Percentiles rank a stretch among this genome's conserved stretches.
Evolutionary conservation across 1,284 basidiomycete genomes (phyloP).

Genomic region (Fistulina hepatica): DNA sequence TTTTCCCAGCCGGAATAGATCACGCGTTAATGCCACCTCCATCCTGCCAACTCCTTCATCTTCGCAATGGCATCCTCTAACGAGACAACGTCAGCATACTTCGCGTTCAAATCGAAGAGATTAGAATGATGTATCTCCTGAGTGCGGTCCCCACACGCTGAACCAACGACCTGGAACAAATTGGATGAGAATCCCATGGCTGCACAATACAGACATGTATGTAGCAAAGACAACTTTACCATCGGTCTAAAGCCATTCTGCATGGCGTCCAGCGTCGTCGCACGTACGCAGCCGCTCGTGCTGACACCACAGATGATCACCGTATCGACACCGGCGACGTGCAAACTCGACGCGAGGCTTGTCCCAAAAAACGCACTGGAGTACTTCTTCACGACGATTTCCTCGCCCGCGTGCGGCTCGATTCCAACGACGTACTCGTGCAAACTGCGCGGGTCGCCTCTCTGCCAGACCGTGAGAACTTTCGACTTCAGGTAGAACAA

Average conservation of each 20-base stretch:
- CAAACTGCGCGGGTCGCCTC: constrained; percentile 9
- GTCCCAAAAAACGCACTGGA: constrained; percentile 14
- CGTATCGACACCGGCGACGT: constrained; percentile 10
- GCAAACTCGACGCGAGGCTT: constrained; percentile 8
- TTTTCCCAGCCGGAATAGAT: too few species aligned
- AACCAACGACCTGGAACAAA: constrained; percentile 10
- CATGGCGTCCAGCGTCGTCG: constrained; percentile 13
- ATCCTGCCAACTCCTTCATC: too few species aligned
- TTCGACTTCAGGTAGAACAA: constrained; percentile 13
- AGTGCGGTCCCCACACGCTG: constrained; percentile 14
- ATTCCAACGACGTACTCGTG: constrained; percentile 10
- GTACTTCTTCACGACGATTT: constrained; percentile 12
- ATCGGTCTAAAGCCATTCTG: constrained; percentile 14
- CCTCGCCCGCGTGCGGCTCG: constrained; percentile 6
- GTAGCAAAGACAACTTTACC: constrained; percentile 1
- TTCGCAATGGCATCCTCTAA: constrained; percentile 10
- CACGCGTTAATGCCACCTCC: too few species aligned
- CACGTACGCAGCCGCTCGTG: constrained; percentile 14
- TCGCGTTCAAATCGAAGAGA: constrained; percentile 14
- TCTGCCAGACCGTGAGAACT: constrained; percentile 11
- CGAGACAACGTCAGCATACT: constrained; percentile 12
- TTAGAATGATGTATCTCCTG: constrained; percentile 14
- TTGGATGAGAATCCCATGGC: not conserved
- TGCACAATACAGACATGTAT: not conserved
- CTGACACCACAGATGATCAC: constrained; percentile 13